These are phyloP conservation scores for Betula pendula DNA, from an alignment of 306 rosid genomes.

Conservation along the genomic window DNA sequence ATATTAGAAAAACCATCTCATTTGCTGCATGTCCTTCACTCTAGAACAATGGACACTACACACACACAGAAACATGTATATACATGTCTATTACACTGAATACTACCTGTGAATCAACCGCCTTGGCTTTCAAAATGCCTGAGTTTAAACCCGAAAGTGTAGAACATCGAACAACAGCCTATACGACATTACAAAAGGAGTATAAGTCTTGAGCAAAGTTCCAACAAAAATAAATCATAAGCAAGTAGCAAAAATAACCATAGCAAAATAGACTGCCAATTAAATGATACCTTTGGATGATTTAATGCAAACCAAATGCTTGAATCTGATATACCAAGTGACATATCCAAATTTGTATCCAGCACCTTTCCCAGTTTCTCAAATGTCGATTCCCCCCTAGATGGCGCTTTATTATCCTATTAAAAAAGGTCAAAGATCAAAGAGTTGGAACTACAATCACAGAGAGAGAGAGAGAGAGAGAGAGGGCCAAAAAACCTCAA, in stretches of 20 bases:
- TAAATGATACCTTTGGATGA: conserved; percentile 71
- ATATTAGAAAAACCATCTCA: too few relatives aligned
- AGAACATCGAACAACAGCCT: conserved; percentile 85
- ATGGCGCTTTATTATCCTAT: conserved; percentile 52
- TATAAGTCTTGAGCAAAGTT: not conserved
- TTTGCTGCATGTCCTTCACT: too few relatives aligned
- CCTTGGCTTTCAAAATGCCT: conserved; percentile 44
- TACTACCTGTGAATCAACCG: conserved; percentile 61
- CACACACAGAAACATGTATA: not conserved
- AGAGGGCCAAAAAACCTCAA: conserved; percentile 49
- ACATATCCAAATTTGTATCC: conserved; percentile 59
- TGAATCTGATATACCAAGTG: conserved; percentile 54
- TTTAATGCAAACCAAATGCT: conserved; percentile 78
- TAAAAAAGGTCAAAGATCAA: conserved; percentile 28
- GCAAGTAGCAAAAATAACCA: conserved; percentile 15
- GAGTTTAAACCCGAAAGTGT: conserved; percentile 55
- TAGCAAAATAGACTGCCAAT: not conserved
- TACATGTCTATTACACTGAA: not conserved
- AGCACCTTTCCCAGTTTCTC: conserved; percentile 60
- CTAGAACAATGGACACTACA: not conserved
- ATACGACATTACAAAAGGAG: conserved; percentile 26
- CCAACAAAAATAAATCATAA: conserved; percentile 21
- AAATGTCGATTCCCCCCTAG: conserved; percentile 50
- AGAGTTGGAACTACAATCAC: conserved; percentile 18
- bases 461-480: not conserved